Evolutionary conservation across 2,329 filamentous ascomycete species (phyloP), one percentile per base, ranked within the genome.

Genomic region (Colletotrichum sublineola): DNA sequence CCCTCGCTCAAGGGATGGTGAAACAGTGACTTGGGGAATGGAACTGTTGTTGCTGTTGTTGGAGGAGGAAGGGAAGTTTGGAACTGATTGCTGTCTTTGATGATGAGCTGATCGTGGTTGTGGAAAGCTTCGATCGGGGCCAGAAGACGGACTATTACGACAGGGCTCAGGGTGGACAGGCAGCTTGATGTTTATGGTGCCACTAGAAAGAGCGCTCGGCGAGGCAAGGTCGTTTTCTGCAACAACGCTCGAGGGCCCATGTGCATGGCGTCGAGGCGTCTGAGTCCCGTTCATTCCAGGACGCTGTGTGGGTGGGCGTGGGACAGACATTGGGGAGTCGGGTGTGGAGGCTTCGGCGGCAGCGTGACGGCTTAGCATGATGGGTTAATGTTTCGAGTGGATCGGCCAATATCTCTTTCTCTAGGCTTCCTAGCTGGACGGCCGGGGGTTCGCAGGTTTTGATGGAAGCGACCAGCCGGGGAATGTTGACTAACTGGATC

Each of bases 351-450:
- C 75, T 20, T 73, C 69, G 66, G 40, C 14, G 74, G 74, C 55
- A 18, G 74, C 70, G 66, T 70, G 75, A 73, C 75, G 74, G 74
- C 78, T 79, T 81, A 81, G 80, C 81, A 83, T 82, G 76, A 79
- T 77, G 78, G 72, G 75, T 78, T 82, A 81, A 80, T 78, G 80
- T 80, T 81, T 81, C 77, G 79, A 77, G 73, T 71, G 74, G 74
- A 67, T 75, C 76, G 75, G 75, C 75, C 72, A 73, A 68, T 72
- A 71, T 73, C 50, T 67, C 48, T 63, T 57, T 62, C 48, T 67
- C 63, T 50, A 38, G 58, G 24, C 66, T 60, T 63, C 60, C 52
- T 70, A 55, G 67, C 44, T 50, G n/a, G 57, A 56, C 42, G 44
- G 55, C 63, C 48, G 31, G 58, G 57, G 69, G 58, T 58, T 66